Evolutionary conservation across 805 yeast genomes (phyloP), one percentile per base, ranked within the genome.

Genomic region (Candida anglica): DNA sequence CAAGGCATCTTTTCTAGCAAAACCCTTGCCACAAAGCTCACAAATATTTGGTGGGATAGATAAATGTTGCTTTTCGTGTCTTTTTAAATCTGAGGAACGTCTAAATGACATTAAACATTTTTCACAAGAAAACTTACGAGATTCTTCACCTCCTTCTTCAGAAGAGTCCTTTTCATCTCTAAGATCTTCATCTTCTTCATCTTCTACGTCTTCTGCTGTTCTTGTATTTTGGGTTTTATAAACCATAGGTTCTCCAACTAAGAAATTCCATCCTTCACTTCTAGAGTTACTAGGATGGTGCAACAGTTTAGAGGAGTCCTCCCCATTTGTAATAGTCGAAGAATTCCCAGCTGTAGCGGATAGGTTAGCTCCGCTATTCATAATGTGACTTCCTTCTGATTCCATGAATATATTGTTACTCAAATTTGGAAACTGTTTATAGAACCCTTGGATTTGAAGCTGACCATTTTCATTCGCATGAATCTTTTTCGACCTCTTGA

Each of bases 1-100:
- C 46, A 84, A 63, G 0, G 93, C 93, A 58, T 84, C 94, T 47
- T 81, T 82, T 30, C 94, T 63, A 2, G 93, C 91, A 67, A 84
- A 84, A 0, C 93, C 89, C 50, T 84, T 84, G 23, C 86, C 86
- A 61, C 94, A 84, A 13, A 68, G 59, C 5, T 80, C 76, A 56
- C 94, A 84, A 30, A 82, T 76, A 49, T 85, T 81, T 1, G 91
- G 89, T 6, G 86, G 74, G 2, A 81, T 75, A 16, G 78, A 69
- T 30, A 81, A 58, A 57, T 84, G 94, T 27, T 81, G 86, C 49
- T 83, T 78, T 46, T 79, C 85, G 50, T 83, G 93, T 36, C 91
- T 68, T 51, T 79, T 79, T 44, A 82, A 65, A 56, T 82, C 91
- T 2, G 81, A 71, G 1, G 83, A 73, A 24, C 93, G 63, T 34